Evolutionary conservation across 1,284 basidiomycete species (phyloP).

Genomic region (Cutaneotrichosporon sp.): DNA sequence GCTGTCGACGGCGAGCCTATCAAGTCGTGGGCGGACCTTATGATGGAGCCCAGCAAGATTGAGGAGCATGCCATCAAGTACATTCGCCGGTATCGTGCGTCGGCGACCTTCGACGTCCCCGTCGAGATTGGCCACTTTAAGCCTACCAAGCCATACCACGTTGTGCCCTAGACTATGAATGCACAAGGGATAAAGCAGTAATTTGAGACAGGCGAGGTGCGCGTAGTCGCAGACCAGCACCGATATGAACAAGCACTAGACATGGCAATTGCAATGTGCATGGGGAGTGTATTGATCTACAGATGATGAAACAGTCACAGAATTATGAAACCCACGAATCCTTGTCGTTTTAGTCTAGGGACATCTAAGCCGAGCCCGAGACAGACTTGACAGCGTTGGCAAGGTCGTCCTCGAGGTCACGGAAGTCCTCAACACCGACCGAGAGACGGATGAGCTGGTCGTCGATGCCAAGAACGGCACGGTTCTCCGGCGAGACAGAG

Average conservation of each 20-base stretch:
- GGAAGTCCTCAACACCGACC: conserved; percentile 81
- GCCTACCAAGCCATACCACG: conserved; percentile 49
- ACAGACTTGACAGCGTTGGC: conserved; percentile 56
- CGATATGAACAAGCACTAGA: too few species aligned
- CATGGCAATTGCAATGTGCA: too few species aligned
- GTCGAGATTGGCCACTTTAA: conserved; percentile 48
- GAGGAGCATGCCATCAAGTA: conserved; percentile 89
- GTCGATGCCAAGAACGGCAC: conserved; percentile 68
- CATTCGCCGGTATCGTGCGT: conserved; percentile 79
- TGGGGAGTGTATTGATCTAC: too few species aligned
- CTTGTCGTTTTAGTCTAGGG: too few species aligned
- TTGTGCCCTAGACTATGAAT: conserved; percentile 44
- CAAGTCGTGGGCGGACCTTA: conserved; percentile 53
- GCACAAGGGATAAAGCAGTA: conserved; percentile 4
- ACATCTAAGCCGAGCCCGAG: too few species aligned
- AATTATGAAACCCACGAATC: too few species aligned
- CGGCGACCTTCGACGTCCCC: conserved; percentile 50
- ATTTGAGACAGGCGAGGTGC: background rate
- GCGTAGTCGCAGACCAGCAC: too few species aligned
- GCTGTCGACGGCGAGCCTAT: conserved; percentile 47
- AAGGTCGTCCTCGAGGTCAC: conserved; percentile 73
- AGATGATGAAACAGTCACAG: too few species aligned
- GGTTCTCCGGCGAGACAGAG: conserved; percentile 24
- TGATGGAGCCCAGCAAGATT: conserved; percentile 69
- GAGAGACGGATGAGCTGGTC: conserved; percentile 75